A percentile compares a stretch with the other conserved stretches of the same genome.
These are phyloP conservation scores for Aspergillus affinis DNA, from an alignment of 495 filamentous ascomycete species.

Conservation along the genomic window DNA sequence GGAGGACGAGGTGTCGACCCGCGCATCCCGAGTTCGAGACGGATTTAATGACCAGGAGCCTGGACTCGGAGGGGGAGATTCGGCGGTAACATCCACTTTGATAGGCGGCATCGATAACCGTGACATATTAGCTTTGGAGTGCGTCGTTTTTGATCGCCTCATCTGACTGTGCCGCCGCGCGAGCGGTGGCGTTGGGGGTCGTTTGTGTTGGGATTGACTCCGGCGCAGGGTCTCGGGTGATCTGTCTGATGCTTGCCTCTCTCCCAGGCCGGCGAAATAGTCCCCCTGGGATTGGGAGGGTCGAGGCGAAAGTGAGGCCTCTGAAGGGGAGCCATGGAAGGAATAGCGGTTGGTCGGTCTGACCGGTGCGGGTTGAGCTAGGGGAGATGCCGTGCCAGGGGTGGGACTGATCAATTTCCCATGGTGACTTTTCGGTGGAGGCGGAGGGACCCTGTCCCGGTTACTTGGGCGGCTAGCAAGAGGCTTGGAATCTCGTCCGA, in stretches of 20 bases:
- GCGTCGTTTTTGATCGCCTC: slow-evolving; percentile 39
- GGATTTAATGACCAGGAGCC: slow-evolving; percentile 23
- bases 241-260: slow-evolving; percentile 15
- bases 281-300: slow-evolving; percentile 35
- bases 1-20: background rate
- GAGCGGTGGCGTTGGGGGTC: slow-evolving; percentile 51
- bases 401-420: slow-evolving; percentile 61
- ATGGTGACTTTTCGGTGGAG: slow-evolving; percentile 64
- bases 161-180: slow-evolving; percentile 50
- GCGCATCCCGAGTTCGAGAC: slow-evolving; percentile 19
- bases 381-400: slow-evolving; percentile 24
- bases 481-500: slow-evolving; percentile 39
- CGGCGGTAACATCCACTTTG: slow-evolving; percentile 22
- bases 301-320: slow-evolving; percentile 20
- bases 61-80: slow-evolving; percentile 38
- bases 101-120: slow-evolving; percentile 32
- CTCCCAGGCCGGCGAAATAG: slow-evolving; percentile 27
- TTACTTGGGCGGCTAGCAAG: slow-evolving; percentile 27
- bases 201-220: slow-evolving; percentile 42
- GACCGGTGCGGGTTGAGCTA: slow-evolving; percentile 26
- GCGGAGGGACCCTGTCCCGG: slow-evolving; percentile 48
- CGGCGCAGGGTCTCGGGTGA: slow-evolving; percentile 32
- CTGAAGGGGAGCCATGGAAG: slow-evolving; percentile 27
- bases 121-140: slow-evolving; percentile 33
- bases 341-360: slow-evolving; percentile 31